phyloP scores from a whole-genome alignment of 495 filamentous ascomycete species.

The Xylaria grammica region DNA sequence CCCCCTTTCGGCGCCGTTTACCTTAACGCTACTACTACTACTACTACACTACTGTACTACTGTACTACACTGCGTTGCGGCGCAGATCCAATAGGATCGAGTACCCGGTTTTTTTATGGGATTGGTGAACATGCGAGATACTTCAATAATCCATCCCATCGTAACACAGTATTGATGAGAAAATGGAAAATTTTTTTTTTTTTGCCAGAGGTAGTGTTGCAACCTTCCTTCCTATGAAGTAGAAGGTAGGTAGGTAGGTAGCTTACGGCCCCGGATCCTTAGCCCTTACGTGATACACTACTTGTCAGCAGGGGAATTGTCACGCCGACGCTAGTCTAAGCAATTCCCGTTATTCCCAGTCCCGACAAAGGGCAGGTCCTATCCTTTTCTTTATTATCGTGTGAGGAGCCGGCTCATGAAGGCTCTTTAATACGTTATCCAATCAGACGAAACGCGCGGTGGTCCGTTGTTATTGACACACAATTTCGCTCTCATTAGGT shows the following conservation, averaged over 20 bases:
- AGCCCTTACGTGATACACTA: slow-evolving; percentile 1
- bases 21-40: neutral
- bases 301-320: neutral
- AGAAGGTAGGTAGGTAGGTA: neutral
- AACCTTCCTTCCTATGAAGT: too few relatives aligned
- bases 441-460: neutral
- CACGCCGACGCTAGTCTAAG: neutral
- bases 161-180: neutral
- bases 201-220: too few relatives aligned
- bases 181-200: too few relatives aligned
- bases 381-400: too few relatives aligned
- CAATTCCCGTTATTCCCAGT: neutral
- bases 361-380: neutral
- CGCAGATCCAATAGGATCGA: too few relatives aligned
- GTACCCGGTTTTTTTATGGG: too few relatives aligned
- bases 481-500: neutral
- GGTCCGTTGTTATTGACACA: neutral
- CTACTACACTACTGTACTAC: too few relatives aligned
- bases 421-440: too few relatives aligned
- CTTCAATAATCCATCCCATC: too few relatives aligned
- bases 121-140: too few relatives aligned
- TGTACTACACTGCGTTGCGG: neutral
- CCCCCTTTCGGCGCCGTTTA: neutral
- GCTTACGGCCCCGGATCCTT: neutral
- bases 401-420: too few relatives aligned